Percentiles rank a stretch among this genome's conserved stretches.
These are phyloP conservation scores for Conticribra guillardii DNA, from an alignment of 108 stramenopile species.

Conservation along the genomic window DNA sequence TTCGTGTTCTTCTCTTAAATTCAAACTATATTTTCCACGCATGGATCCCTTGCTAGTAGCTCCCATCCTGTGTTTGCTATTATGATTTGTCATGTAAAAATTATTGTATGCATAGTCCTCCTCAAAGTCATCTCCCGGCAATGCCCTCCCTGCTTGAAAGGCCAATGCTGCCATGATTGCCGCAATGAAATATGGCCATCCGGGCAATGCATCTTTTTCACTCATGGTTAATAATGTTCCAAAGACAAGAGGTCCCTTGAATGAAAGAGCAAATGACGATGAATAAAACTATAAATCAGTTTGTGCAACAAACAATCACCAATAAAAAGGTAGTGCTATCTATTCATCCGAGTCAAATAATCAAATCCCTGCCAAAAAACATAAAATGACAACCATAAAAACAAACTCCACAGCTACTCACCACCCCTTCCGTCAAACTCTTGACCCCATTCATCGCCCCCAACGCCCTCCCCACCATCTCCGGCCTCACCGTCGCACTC, in stretches of 20 bases:
- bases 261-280: no score
- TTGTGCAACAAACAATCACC: no score
- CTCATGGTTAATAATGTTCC: conserved; percentile 79
- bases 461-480: conserved; percentile 90
- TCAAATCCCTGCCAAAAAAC: no score
- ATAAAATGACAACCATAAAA: no score
- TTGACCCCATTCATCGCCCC: conserved; percentile 96
- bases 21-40: conserved; percentile 12
- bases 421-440: conserved; percentile 91
- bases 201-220: conserved; percentile 69
- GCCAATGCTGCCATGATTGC: conserved; percentile 58
- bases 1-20: conserved; percentile 19
- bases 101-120: neutral
- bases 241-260: conserved; percentile 79
- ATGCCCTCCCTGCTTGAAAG: conserved; percentile 45
- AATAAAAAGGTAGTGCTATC: no score
- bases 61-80: conserved; percentile 1
- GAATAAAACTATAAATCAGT: no score
- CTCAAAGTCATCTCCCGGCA: conserved; percentile 53
- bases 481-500: conserved; percentile 77
- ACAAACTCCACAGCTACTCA: neutral
- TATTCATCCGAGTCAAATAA: no score
- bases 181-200: conserved; percentile 55
- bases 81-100: conserved; percentile 1
- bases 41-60: conserved; percentile 2